These are phyloP conservation scores for Scedosporium apiospermum DNA, from an alignment of 2,329 filamentous ascomycete genomes.

Conservation along the genomic window DNA sequence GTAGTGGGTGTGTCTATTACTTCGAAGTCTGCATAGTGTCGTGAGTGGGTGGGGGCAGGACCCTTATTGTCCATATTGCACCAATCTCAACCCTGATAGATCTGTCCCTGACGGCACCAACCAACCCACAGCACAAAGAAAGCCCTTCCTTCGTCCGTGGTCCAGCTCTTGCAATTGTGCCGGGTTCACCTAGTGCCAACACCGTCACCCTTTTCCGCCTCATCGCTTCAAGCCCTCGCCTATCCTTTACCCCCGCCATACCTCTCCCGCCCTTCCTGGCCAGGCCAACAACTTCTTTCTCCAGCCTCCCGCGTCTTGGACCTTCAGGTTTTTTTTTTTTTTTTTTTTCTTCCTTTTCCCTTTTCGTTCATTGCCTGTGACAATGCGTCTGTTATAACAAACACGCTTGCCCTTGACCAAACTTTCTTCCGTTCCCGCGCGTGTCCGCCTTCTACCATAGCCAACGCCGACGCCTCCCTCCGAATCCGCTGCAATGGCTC, in stretches of 20 bases:
- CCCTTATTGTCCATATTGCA: too few species aligned
- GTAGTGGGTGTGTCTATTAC: too few species aligned
- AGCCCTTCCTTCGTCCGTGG: too few species aligned
- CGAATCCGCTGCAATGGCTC: conserved; percentile 1
- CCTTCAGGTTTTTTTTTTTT: neutral
- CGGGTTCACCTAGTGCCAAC: neutral
- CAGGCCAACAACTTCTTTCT: neutral
- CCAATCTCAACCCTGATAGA: too few species aligned
- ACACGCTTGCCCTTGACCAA: neutral
- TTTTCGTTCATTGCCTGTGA: neutral
- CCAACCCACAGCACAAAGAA: too few species aligned
- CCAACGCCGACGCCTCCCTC: neutral
- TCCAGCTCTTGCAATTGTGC: too few species aligned
- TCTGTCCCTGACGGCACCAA: too few species aligned
- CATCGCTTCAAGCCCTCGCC: neutral
- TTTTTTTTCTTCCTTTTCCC: neutral
- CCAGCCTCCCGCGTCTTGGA: neutral
- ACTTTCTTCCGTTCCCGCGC: neutral
- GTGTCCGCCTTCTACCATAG: neutral
- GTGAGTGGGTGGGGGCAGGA: too few species aligned
- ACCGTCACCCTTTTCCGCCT: neutral
- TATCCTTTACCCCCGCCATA: neutral
- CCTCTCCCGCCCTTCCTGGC: neutral
- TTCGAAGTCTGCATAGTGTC: too few species aligned
- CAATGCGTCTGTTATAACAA: conserved; percentile 2